Conservation (phyloP, 2,329 filamentous ascomycete genomes). For the Penicillium sp. region DNA sequence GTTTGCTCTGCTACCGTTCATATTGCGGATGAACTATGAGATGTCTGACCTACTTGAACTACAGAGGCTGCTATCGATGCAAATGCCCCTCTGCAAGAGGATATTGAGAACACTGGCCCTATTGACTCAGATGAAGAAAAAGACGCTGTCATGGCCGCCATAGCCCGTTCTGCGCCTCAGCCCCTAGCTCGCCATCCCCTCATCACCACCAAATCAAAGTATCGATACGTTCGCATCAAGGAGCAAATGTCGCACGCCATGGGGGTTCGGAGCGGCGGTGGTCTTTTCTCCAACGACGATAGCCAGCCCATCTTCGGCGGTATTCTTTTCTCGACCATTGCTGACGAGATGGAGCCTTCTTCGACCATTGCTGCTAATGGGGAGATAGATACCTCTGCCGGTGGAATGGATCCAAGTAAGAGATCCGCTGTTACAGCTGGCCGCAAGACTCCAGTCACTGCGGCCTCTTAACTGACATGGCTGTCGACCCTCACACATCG, state of each 20-base stretch:
- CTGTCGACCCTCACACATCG: neutral
- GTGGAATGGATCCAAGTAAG: conserved; percentile 22
- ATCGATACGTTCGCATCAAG: conserved; percentile 62
- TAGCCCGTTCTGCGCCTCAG: conserved; percentile 72
- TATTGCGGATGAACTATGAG: conserved; percentile 19
- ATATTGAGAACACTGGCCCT: conserved; percentile 74
- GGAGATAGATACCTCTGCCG: conserved; percentile 21
- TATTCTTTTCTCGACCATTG: conserved; percentile 35
- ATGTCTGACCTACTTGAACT: conserved; percentile 20
- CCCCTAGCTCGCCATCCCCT: conserved; percentile 67
- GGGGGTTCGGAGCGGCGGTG: conserved; percentile 48
- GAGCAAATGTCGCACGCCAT: conserved; percentile 62
- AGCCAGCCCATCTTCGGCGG: conserved; percentile 31
- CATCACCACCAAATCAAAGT: conserved; percentile 53
- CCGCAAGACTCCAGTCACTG: conserved; percentile 20
- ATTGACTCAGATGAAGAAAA: conserved; percentile 96
- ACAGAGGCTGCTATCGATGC: conserved; percentile 90
- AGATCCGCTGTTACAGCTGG: conserved; percentile 22
- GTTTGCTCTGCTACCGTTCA: conserved; percentile 38
- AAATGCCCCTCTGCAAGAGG: conserved; percentile 84
- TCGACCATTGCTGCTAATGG: conserved; percentile 23
- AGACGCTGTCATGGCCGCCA: conserved; percentile 77
- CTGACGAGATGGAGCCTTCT: conserved; percentile 23
- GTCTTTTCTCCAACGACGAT: conserved; percentile 45
- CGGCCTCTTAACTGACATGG: conserved; percentile 4